Base-by-base conservation (phyloP, 805 yeast species). In the Lipomyces kockii region DNA sequence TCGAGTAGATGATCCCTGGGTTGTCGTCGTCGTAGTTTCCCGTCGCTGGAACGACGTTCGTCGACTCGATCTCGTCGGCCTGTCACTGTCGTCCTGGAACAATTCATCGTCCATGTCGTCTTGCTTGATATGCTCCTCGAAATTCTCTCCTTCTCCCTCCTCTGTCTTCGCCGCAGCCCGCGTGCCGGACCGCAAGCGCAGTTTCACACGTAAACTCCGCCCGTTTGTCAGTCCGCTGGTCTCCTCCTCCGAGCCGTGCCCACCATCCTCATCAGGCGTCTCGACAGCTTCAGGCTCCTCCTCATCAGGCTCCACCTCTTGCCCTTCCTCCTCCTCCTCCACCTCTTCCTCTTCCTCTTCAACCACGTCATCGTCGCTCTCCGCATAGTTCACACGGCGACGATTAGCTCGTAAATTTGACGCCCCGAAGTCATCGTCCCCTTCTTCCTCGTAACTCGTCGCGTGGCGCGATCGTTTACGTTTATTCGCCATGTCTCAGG, bases 201-300 rank as follows among this genome's bases (percentile, higher is more conserved):
- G 49, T 63, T 43, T 37, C 67, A 22, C 58, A 60, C 35, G 68
- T 65, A 17, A 65, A 65, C 56, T 72, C 72, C 22, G 68, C 60
- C 60, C 60, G 17, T 56, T 56, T 32, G 69, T 63, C 25, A 53
- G 59, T 25, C 58, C 60, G 20, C 51, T 64, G 20, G 22, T 35
- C 29, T 61, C 61, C 14, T 54, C 29, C 46, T 54, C 59, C 61
- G 27, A 9, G 71, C 61, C 56, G 52, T 37, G 60, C 59, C 68
- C 77, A 53, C 64, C 72, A 72, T 71, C 74, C 63, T 62, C 77
- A 20, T 49, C 63, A n/a, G 74, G 79, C 83, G 77, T 80, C 81
- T 74, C 83, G 71, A 81, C 83, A 78, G 74, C 68, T 32, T 64
- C 69, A 7, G 46, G 8, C 39, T 65, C 57, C 29, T 39, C 68